Evolutionary conservation across 805 yeast genomes (phyloP), one percentile per base, ranked within the genome.

Genomic region (Pichia kluyveri): DNA sequence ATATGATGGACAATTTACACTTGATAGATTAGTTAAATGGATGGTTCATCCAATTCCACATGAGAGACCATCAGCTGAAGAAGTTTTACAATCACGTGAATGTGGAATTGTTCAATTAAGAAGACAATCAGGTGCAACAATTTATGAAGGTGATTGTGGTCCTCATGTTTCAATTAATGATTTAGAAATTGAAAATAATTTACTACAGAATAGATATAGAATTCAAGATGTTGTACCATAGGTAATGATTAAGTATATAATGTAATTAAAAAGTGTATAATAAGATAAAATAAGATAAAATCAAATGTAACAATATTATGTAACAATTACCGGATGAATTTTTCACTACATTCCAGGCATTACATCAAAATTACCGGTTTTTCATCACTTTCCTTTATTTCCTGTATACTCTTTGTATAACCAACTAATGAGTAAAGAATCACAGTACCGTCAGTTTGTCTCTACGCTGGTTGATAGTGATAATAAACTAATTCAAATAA

Each of bases 81-180:
- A 80, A 51, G 72, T 93, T n/a, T 67, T 93, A 48, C 75, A 71
- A 47, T 72, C 82, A 54, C 77, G 75, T 42, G 97, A 93, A 62
- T 80, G 93, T 52, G 72, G 76, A 42, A 76, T 82, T 50, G 90
- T 93, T 38, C 96, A 90, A 54, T 67, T 74, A 47, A 75, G 91
- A 51, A 73, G 96, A 45, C 85, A 84, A 61, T 86, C 96, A 7
- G 96, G 98, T 5, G 96, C 97, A 4, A 84, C 90, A 2, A 85
- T 93, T 53, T 93, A 83, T 59, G 99, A 91, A 68, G 98, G 97
- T 18, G 97, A 93, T 55, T 89, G 76, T 62, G 99, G 98, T 0
- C 96, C 97, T 1, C 30, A 43, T 10, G 38, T 49, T 3, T 26
- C 46, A 4, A 70, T 71, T 50, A 51, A 50, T 17, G 59, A 56